Percentiles rank a stretch among this genome's conserved stretches.
Conservation (phyloP, 2,329 filamentous ascomycete species). For the Trichoderma sp. region DNA sequence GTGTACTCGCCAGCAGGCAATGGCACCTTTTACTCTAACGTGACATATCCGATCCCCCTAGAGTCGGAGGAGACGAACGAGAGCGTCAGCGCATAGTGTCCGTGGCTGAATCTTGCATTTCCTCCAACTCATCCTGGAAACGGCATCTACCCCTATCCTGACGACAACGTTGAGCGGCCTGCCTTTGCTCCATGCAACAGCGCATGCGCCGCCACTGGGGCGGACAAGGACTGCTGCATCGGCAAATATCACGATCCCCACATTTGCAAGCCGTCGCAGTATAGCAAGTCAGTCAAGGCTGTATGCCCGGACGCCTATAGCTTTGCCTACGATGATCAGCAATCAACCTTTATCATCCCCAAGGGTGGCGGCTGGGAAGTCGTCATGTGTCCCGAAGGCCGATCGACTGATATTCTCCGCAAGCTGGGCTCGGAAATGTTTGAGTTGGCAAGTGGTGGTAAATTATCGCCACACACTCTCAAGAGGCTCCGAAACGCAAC, state of each 20-base stretch:
- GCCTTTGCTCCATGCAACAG: slow-evolving; percentile 75
- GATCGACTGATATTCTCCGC: slow-evolving; percentile 57
- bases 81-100: slow-evolving; percentile 68
- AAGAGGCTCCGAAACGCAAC: slow-evolving; percentile 34
- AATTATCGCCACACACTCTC: slow-evolving; percentile 34
- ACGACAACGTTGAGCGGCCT: slow-evolving; percentile 67
- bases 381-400: slow-evolving; percentile 67
- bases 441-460: slow-evolving; percentile 44
- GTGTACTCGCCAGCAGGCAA: slow-evolving; percentile 54
- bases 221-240: slow-evolving; percentile 70
- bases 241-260: slow-evolving; percentile 63
- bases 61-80: slow-evolving; percentile 57
- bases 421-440: slow-evolving; percentile 50
- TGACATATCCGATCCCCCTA: slow-evolving; percentile 64
- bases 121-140: slow-evolving; percentile 68
- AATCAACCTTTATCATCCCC: slow-evolving; percentile 60
- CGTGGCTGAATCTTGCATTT: slow-evolving; percentile 70
- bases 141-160: slow-evolving; percentile 77
- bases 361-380: slow-evolving; percentile 74
- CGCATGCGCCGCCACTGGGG: slow-evolving; percentile 68
- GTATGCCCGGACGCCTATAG: slow-evolving; percentile 85
- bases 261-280: slow-evolving; percentile 64
- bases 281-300: slow-evolving; percentile 66
- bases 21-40: slow-evolving; percentile 60
- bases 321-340: slow-evolving; percentile 62